A percentile compares a stretch with the other conserved stretches of the same genome.
Conservation (phyloP, 2,329 filamentous ascomycete species). For the Spiromastix sp. region DNA sequence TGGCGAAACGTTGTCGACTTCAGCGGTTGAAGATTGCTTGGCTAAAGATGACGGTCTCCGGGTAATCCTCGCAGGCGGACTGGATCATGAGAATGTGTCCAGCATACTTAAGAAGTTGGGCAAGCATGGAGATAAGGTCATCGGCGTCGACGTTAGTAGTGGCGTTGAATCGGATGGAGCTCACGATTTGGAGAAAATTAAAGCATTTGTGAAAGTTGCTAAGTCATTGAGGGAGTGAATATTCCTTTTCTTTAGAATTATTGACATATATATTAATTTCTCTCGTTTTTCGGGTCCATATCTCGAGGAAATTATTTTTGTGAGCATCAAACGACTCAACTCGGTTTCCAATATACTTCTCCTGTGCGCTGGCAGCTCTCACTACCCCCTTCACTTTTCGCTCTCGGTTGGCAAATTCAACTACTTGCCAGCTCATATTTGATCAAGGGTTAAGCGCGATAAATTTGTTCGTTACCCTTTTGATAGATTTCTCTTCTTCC, state of each 20-base stretch:
- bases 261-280: too few relatives aligned
- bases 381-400: too few relatives aligned
- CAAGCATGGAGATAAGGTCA: conserved; percentile 49
- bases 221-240: conserved; percentile 40
- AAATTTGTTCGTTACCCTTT: too few relatives aligned
- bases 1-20: conserved; percentile 65
- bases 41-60: conserved; percentile 58
- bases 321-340: background rate
- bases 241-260: background rate
- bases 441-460: too few relatives aligned
- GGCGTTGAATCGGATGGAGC: conserved; percentile 78
- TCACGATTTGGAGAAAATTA: conserved; percentile 74
- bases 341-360: too few relatives aligned
- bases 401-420: too few relatives aligned
- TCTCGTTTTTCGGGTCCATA: too few relatives aligned
- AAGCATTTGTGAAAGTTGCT: conserved; percentile 64
- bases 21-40: conserved; percentile 57
- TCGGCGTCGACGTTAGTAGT: conserved; percentile 87
- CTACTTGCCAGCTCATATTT: too few relatives aligned
- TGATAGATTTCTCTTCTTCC: too few relatives aligned
- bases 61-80: conserved; percentile 74
- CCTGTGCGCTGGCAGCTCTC: too few relatives aligned
- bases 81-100: conserved; percentile 69
- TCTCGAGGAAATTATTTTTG: too few relatives aligned
- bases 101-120: conserved; percentile 55